phyloP scores from a whole-genome alignment of 2,329 filamentous ascomycete species.

The Fusarium hostae region DNA sequence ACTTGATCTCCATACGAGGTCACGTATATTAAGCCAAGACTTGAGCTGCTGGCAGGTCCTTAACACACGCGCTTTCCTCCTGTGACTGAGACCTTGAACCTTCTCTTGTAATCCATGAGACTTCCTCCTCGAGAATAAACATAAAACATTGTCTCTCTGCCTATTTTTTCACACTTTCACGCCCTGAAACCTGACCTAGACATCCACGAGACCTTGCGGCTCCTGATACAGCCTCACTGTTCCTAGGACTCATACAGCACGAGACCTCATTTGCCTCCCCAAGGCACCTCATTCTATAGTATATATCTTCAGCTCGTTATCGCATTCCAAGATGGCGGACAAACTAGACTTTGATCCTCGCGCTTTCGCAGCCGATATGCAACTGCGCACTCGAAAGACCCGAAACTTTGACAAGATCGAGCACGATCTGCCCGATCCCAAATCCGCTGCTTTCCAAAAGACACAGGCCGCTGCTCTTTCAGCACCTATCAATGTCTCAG shows the following conservation, averaged over 20 bases:
- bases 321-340: slow-evolving; percentile 40
- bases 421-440: slow-evolving; percentile 56
- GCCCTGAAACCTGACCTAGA: slow-evolving; percentile 32
- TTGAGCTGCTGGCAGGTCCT: not conserved
- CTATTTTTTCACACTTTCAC: slow-evolving; percentile 3
- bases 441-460: slow-evolving; percentile 46
- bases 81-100: slow-evolving; percentile 17
- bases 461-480: slow-evolving; percentile 49
- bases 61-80: slow-evolving; percentile 16
- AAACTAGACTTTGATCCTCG: slow-evolving; percentile 40
- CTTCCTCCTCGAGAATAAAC: not conserved
- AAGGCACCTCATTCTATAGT: slow-evolving; percentile 4
- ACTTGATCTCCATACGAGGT: slow-evolving; percentile 23
- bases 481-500: slow-evolving; percentile 35
- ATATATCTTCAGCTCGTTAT: slow-evolving; percentile 13
- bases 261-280: slow-evolving; percentile 24
- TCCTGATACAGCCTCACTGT: slow-evolving; percentile 34
- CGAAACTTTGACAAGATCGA: slow-evolving; percentile 63
- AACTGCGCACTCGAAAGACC: slow-evolving; percentile 60
- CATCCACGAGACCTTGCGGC: slow-evolving; percentile 37
- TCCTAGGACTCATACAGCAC: slow-evolving; percentile 33
- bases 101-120: not conserved
- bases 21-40: slow-evolving; percentile 22
- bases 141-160: slow-evolving; percentile 29
- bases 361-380: slow-evolving; percentile 56